Conservation (phyloP, 2,329 filamentous ascomycete species). For the Sporothrix protearum region DNA sequence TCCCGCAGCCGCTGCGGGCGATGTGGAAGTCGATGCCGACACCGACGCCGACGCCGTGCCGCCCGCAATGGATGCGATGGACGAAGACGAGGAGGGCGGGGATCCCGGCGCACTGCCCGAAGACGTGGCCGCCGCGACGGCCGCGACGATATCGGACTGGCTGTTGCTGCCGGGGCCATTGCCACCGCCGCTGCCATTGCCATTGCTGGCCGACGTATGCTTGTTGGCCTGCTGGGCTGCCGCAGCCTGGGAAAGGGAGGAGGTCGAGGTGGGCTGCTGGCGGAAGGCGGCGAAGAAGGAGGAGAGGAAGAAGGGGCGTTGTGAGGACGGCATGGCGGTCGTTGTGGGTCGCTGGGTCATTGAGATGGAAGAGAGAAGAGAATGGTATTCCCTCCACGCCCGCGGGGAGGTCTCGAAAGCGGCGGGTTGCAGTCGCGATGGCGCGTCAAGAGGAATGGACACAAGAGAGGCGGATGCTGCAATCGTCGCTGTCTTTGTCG, state of each 20-base stretch:
- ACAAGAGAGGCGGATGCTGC: neutral
- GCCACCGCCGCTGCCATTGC: constrained; percentile 22
- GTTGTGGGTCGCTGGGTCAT: neutral
- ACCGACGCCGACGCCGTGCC: constrained; percentile 26
- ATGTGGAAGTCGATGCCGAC: constrained; percentile 29
- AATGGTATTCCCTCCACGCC: neutral
- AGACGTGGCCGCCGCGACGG: constrained; percentile 9
- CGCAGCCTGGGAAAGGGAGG: constrained; percentile 26
- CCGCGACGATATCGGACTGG: constrained; percentile 31
- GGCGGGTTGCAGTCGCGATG: neutral
- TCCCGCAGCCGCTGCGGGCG: constrained; percentile 26
- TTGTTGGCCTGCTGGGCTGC: constrained; percentile 39
- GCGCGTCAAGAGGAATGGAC: neutral
- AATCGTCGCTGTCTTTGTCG: neutral
- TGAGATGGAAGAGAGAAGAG: too few species aligned
- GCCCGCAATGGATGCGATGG: constrained; percentile 14
- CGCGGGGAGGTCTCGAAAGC: neutral
- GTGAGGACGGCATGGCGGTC: constrained; percentile 45
- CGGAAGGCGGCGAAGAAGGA: constrained; percentile 56
- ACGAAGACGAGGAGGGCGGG: neutral
- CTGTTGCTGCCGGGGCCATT: neutral
- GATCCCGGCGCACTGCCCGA: constrained; percentile 25
- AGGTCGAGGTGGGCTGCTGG: constrained; percentile 40
- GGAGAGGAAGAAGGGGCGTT: constrained; percentile 55
- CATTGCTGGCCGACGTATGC: constrained; percentile 34